phyloP scores from a whole-genome alignment of 495 filamentous ascomycete species.

The Neurospora sp. region DNA sequence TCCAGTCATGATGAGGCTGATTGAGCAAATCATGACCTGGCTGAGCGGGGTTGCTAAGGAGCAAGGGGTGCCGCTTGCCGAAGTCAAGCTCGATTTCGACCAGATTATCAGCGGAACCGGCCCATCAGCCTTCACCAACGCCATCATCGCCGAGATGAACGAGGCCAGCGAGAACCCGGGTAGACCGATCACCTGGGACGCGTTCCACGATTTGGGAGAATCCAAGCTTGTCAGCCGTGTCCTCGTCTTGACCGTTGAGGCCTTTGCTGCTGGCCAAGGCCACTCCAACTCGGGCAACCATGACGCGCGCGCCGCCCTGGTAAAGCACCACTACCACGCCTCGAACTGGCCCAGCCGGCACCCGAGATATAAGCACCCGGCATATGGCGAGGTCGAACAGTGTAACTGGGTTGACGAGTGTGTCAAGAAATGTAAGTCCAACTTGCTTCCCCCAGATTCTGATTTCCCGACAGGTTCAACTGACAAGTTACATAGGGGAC shows the following conservation, averaged over 20 bases:
- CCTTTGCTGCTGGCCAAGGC: slow-evolving; percentile 54
- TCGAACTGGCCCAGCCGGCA: slow-evolving; percentile 52
- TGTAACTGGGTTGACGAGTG: slow-evolving; percentile 56
- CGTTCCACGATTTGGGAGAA: slow-evolving; percentile 49
- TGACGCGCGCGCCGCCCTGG: slow-evolving; percentile 43
- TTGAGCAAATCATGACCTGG: slow-evolving; percentile 52
- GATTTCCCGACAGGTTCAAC: neutral
- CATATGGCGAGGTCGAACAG: slow-evolving; percentile 52
- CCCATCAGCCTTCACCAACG: slow-evolving; percentile 54
- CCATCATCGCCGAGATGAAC: slow-evolving; percentile 51
- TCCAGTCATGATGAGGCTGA: slow-evolving; percentile 51
- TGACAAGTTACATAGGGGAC: slow-evolving; percentile 23
- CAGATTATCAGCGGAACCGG: slow-evolving; percentile 59
- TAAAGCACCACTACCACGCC: slow-evolving; percentile 56
- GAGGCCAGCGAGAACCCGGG: slow-evolving; percentile 13
- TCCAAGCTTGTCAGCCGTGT: slow-evolving; percentile 46
- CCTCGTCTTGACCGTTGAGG: slow-evolving; percentile 52
- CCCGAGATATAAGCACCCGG: slow-evolving; percentile 49
- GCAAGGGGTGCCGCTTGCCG: slow-evolving; percentile 40
- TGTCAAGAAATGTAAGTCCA: slow-evolving; percentile 34
- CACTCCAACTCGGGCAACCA: slow-evolving; percentile 58
- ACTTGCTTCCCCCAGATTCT: neutral
- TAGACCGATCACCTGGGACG: slow-evolving; percentile 37
- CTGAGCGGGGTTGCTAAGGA: slow-evolving; percentile 43
- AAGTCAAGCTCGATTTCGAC: slow-evolving; percentile 54